Conservation (phyloP, 176 grass and related monocot genomes). For the Hsuehochloa calcarea region DNA sequence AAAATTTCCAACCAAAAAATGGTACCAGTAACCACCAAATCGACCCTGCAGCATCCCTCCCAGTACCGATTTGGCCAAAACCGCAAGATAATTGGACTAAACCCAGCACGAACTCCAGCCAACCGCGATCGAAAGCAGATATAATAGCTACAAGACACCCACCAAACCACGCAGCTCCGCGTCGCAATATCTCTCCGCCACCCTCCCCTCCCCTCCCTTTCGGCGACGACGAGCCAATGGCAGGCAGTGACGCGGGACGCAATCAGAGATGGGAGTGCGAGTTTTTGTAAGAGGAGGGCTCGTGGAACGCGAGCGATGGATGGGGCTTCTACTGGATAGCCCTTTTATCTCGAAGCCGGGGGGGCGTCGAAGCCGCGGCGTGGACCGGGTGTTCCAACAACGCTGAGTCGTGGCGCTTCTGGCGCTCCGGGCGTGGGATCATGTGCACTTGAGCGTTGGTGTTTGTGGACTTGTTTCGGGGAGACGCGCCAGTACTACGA, state of each 20-base stretch:
- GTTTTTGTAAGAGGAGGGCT: not conserved
- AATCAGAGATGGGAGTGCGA: not conserved
- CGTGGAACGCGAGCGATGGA: conserved; percentile 24
- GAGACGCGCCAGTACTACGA: not conserved
- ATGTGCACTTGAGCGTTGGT: not conserved
- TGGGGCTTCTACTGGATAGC: conserved; percentile 34
- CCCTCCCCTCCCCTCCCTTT: not conserved
- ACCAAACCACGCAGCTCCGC: conserved; percentile 21
- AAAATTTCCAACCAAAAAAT: not conserved
- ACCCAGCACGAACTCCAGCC: conserved; percentile 1
- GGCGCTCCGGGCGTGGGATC: no score
- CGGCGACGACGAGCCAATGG: not conserved
- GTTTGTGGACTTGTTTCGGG: not conserved
- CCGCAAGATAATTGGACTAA: not conserved
- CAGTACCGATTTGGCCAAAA: not conserved
- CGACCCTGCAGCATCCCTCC: not conserved
- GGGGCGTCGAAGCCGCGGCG: not conserved
- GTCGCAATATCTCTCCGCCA: not conserved
- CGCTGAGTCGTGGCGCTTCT: no score
- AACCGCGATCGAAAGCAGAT: not conserved
- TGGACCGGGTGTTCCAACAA: not conserved
- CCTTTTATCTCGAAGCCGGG: conserved; percentile 26
- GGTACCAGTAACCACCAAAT: not conserved
- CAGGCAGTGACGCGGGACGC: not conserved
- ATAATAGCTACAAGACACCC: not conserved